Evolutionary conservation across 805 yeast genomes (phyloP).

Genomic region (Naumovozyma castellii): DNA sequence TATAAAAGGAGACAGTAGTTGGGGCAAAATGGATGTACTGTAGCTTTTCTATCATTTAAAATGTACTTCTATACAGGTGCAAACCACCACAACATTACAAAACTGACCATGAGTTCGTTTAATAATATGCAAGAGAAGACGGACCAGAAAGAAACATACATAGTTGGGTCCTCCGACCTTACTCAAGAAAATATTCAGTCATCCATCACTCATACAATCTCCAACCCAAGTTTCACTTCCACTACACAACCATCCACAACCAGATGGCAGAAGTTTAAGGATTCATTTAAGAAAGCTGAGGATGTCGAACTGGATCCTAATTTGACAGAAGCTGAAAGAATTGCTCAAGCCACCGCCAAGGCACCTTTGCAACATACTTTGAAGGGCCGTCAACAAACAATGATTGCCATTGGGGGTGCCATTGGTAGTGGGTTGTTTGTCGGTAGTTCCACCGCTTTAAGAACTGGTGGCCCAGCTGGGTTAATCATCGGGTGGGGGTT

Average conservation of each 20-base stretch:
- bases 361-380: constrained; percentile 49
- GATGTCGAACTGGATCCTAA: constrained; percentile 30
- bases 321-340: constrained; percentile 37
- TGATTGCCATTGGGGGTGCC: constrained; percentile 65
- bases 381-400: constrained; percentile 47
- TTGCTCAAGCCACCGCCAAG: constrained; percentile 37
- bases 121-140: background rate
- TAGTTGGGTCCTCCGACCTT: background rate
- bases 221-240: background rate
- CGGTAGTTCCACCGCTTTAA: constrained; percentile 55
- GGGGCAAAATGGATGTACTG: too few relatives aligned
- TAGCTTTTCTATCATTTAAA: too few relatives aligned
- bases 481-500: constrained; percentile 45
- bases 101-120: background rate
- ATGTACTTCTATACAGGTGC: too few relatives aligned
- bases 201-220: background rate
- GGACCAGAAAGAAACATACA: background rate
- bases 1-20: too few relatives aligned
- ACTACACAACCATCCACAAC: background rate
- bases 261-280: constrained; percentile 6
- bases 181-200: background rate
- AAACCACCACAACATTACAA: too few relatives aligned
- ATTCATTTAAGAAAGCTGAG: constrained; percentile 8
- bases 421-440: constrained; percentile 72
- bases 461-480: constrained; percentile 62